Base-by-base conservation (phyloP, 2,329 filamentous ascomycete genomes). In the Sordariomycetes sp. region DNA sequence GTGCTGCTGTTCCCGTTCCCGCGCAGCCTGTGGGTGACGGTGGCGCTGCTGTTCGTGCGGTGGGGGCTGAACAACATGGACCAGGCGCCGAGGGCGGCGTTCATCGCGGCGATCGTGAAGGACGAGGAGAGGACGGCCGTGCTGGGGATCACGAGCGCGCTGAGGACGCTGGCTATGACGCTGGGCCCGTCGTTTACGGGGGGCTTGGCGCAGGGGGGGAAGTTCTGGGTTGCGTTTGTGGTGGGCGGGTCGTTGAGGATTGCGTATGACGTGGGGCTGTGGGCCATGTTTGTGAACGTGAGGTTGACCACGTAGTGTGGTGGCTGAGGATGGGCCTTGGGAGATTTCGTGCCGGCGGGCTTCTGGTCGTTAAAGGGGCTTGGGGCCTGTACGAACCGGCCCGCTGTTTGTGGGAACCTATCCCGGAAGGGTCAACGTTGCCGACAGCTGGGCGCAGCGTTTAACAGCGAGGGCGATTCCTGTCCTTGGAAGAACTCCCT, bases 1-100 rank as follows among this genome's bases (percentile, higher is more conserved):
- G 80, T 86, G 0, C 65, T 85, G 3, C 65, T 86, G 5, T 85
- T 88, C 57, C 83, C 84, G 0, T 65, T 79, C 0, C 80, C 84
- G 0, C 70, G 69, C 6, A 72, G 70, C 2, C 70, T 85, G 1
- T 74, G 74, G 46, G 65, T 81, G 50, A 80, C 82, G 0, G 76
- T 82, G 1, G 72, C 72, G 0, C 71, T 88, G 0, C 70, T 88
- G 1, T 74, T 86, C 28, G 67, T 87, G 22, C 77, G 85, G 5
- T 75, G 82, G 2, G 81, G 81, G 0, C 71, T 88, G 52, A 87
- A 87, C 64, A 83, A 79, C 61, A 87, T 88, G 82, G 85, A 88
- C 61, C 85, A 88, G 70, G 84, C 82, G 0, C 85, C 85, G 0
- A 75, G 85, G 2, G 74, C 83, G 0, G 84, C 85, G 0, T 82